phyloP scores from a whole-genome alignment of 169 alveolate species.

The Babesia bovis region DNA sequence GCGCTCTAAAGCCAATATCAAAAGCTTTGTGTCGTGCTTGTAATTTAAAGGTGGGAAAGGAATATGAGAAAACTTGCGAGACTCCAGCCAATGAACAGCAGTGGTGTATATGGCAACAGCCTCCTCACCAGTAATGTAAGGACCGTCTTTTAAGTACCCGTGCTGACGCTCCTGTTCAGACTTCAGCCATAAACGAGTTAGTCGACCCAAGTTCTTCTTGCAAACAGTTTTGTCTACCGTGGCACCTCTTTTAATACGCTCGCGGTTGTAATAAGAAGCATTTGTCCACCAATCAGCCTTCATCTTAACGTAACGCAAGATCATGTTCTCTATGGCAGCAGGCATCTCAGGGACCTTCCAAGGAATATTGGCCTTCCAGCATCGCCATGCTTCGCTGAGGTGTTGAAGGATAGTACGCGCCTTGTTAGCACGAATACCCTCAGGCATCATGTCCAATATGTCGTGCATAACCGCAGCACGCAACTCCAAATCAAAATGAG shows the following conservation, averaged over 20 bases:
- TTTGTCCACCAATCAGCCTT: slow-evolving; percentile 99
- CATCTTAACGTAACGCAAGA: slow-evolving; percentile 95
- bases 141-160: slow-evolving; percentile 98
- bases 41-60: slow-evolving; percentile 99
- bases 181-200: slow-evolving; percentile 98
- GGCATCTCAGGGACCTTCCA: slow-evolving; percentile 99
- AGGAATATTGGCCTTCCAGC: slow-evolving; percentile 99
- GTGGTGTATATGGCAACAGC: slow-evolving; percentile 99
- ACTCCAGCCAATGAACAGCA: slow-evolving; percentile 99
- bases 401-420: slow-evolving; percentile 98
- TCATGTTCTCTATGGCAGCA: slow-evolving; percentile 98
- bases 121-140: slow-evolving; percentile 97
- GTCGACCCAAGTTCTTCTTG: slow-evolving; percentile 98
- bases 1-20: slow-evolving; percentile 97
- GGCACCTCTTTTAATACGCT: slow-evolving; percentile 99
- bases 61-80: slow-evolving; percentile 96
- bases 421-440: slow-evolving; percentile 97
- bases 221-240: slow-evolving; percentile 99
- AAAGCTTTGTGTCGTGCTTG: slow-evolving; percentile 99
- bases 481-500: slow-evolving; percentile 98
- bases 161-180: slow-evolving; percentile 99
- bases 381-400: slow-evolving; percentile 99
- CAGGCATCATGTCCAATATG: slow-evolving; percentile 99
- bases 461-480: slow-evolving; percentile 99
- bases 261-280: slow-evolving; percentile 99